Evolutionary conservation across 768 basidiomycete species (phyloP), one percentile per base, ranked within the genome.

Genomic region (Trametes sanguinea): DNA sequence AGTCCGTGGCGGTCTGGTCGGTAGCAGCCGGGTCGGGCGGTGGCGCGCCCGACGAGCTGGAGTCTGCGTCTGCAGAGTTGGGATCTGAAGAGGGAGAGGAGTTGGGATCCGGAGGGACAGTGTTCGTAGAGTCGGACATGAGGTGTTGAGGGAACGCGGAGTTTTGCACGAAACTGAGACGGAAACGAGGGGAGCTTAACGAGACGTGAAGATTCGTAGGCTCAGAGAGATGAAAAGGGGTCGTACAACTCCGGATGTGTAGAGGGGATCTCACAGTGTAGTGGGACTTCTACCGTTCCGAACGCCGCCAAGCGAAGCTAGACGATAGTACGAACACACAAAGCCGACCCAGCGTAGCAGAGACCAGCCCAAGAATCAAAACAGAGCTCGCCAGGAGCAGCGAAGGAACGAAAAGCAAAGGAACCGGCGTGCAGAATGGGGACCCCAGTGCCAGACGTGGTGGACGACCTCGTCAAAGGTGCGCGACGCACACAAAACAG

Each of bases 311-410:
- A 1, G 14, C 35, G 27, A 57, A 35, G 53, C 39, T 53, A 44
- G 47, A 37, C 33, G 48, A 37, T 51, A 30, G 22, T 50, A 50
- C 29, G 22, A 40, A 48, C 6, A 29, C 17, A 42, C n/a, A 6
- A 30, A 43, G 45, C 5, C 35, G 32, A 35, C 13, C 22, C 42
- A 27, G 42, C 63, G 58, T 32, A 53, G 52, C 54, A 43, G 54
- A 64, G 63, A 60, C 63, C 63, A 60, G 63, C 63, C 63, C 63
- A 60, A 64, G 54, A 53, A 55, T 47, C 50, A 55, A 57, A 64
- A 51, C 46, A 45, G 50, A 44, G 63, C 63, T 64, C 63, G 60
- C 63, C 63, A 40, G 63, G 63, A 64, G 63, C 63, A 60, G 59
- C 10, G 63, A 64, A 64, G 40, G 55, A 56, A 58, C 46, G 40